phyloP scores from a whole-genome alignment of 1,284 basidiomycete species.

The Neolentinus lepideus region DNA sequence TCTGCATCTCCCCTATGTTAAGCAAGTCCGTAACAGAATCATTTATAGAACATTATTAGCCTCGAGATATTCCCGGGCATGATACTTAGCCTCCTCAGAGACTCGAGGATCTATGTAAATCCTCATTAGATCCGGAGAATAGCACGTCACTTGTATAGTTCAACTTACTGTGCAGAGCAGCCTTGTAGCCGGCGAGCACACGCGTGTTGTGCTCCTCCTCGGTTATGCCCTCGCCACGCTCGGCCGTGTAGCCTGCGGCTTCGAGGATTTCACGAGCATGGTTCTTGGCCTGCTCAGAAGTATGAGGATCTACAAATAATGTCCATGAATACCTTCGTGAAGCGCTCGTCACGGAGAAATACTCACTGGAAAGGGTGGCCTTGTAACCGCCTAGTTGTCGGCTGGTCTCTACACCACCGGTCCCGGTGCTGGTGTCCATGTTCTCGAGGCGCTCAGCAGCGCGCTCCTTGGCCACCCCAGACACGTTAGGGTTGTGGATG shows the following conservation, averaged over 20 bases:
- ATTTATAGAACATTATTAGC: slow-evolving; percentile 18
- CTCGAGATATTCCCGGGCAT: slow-evolving; percentile 35
- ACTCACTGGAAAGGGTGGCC: slow-evolving; percentile 1
- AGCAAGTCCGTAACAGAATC: background rate
- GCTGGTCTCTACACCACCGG: slow-evolving; percentile 16
- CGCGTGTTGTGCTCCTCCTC: slow-evolving; percentile 32
- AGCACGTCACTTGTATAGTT: background rate
- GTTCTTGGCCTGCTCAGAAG: slow-evolving; percentile 1
- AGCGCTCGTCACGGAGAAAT: background rate
- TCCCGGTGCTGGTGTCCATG: slow-evolving; percentile 19
- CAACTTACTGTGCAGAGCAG: slow-evolving; percentile 35
- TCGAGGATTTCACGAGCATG: slow-evolving; percentile 2
- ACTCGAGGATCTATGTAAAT: slow-evolving; percentile 28
- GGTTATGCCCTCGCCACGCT: slow-evolving; percentile 10
- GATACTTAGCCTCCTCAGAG: slow-evolving; percentile 31
- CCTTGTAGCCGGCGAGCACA: slow-evolving; percentile 42
- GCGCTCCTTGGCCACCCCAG: slow-evolving; percentile 39
- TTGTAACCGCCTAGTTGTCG: slow-evolving; percentile 1
- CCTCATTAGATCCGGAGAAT: background rate
- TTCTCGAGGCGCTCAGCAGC: slow-evolving; percentile 36
- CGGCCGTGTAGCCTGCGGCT: background rate
- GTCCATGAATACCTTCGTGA: background rate
- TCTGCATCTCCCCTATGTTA: background rate
- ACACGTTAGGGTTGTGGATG: slow-evolving; percentile 45
- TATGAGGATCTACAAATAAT: slow-evolving; percentile 1